Evolutionary conservation across 2,329 filamentous ascomycete species (phyloP), one percentile per base, ranked within the genome.

Genomic region (Cladosporium sp.): DNA sequence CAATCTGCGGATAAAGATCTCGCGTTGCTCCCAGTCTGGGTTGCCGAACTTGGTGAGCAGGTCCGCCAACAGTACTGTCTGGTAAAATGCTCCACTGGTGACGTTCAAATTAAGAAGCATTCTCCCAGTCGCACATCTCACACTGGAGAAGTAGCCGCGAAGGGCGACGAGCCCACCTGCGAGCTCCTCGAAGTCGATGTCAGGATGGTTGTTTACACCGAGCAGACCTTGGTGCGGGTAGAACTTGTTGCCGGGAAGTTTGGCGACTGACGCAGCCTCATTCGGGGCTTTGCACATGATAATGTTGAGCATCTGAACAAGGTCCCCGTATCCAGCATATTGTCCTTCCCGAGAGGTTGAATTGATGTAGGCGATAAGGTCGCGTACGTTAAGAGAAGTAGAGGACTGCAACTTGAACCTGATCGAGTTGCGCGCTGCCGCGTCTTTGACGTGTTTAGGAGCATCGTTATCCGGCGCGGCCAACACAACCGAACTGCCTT

Each of bases 21-120:
- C 74, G 3, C 28, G n/a, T 28, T 68, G 65, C 15, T 71, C 61
- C 55, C 67, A 54, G 71, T 72, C 54, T 12, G 67, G 36, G 10
- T 66, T 70, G 3, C 66, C 66, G 54, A 78, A 77, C 30, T 75
- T 72, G 0, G 62, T 41, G 12, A 84, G 79, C 0, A 84, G 65
- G 0, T 69, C 38, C 3, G 71, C 64, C 1, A 78, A 66, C 1
- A 67, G 67, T 18, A 70, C 34, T 1, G 80, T 71, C 68, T 85
- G 80, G 74, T 87, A 87, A 71, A 87, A 89, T 0, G 86, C 85
- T 2, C 82, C 80, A 54, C 84, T 84, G 10, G 85, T 85, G 30
- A 89, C 86, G 66, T 90, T 88, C 3, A 90, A 78, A 65, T 90
- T 90, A 14, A 90, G 74, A 0, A 90, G 73, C 4, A 90, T 77